Conservation (phyloP, 2,329 filamentous ascomycete species). For the Apiospora koreana region DNA sequence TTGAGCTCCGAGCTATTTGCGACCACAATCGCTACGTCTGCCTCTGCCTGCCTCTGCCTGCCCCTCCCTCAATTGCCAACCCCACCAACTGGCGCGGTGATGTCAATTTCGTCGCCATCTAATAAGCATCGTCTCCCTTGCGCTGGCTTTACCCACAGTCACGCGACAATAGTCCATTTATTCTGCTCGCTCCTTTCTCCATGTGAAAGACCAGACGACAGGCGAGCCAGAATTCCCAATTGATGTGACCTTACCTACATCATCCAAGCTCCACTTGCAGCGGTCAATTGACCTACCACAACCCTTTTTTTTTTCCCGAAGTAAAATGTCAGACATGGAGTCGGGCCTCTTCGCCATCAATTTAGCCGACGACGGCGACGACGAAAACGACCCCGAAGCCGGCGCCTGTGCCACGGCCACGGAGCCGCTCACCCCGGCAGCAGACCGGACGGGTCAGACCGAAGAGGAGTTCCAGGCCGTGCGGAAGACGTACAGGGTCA, state of each 20-base stretch:
- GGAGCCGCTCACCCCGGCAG: conserved; percentile 19
- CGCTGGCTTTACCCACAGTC: neutral
- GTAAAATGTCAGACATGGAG: conserved; percentile 26
- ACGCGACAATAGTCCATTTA: conserved; percentile 1
- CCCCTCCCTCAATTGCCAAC: neutral
- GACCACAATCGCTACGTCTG: too few species aligned
- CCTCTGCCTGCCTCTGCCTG: neutral
- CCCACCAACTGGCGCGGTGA: neutral
- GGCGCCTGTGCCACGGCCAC: conserved; percentile 19
- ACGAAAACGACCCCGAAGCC: conserved; percentile 29
- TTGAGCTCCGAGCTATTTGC: too few species aligned
- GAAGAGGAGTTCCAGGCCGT: conserved; percentile 52
- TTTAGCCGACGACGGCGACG: too few species aligned
- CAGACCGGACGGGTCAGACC: conserved; percentile 39
- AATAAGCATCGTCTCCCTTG: neutral
- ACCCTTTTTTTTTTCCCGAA: too few species aligned
- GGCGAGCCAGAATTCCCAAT: neutral
- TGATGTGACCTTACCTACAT: neutral
- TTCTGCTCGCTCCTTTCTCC: neutral
- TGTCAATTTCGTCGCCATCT: conserved; percentile 1
- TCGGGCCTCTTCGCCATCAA: conserved; percentile 41
- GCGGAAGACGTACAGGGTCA: conserved; percentile 45
- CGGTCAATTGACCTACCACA: too few species aligned
- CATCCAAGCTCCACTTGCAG: neutral
- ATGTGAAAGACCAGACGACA: neutral